Evolutionary conservation across 2,329 filamentous ascomycete species (phyloP), one percentile per base, ranked within the genome.

Genomic region (Aotearoamyces nothofagi): DNA sequence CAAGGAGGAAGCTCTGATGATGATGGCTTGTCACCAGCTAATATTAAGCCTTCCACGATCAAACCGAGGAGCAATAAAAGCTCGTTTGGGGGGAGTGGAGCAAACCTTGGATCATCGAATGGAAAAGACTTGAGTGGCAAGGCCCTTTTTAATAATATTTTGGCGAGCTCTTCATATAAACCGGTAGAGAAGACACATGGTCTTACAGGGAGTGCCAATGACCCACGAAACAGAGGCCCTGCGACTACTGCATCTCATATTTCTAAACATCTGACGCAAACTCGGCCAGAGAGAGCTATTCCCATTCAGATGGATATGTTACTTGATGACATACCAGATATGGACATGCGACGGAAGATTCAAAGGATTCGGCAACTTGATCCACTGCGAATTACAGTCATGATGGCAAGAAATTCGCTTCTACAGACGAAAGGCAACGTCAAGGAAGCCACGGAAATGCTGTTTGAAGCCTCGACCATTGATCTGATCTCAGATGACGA

Each of bases 1-100:
- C 63, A 64, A 23, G 72, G 72, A 22, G 76, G 71, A 12, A 69
- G 63, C 9, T 77, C 73, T 0, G 75, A 78, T 16, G 69, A 75
- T 32, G 61, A 69, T 23, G 46, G 49, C 11, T 49, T 58, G 22
- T 50, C 53, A 24, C 54, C 53, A 19, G 65, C 64, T 2, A 66
- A 75, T 37, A 74, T 80, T 38, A 67, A 65, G 34, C 66, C 69
- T 3, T 65, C 69, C 2, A 65, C 57, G 25, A 70, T 76, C 38
- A 55, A 55, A 20, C 28, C 42, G 2, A 39, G n/a, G n/a, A n/a
- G n/a, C n/a, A n/a, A n/a, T n/a, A n/a, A n/a, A n/a, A n/a, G n/a
- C n/a, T n/a, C n/a, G n/a, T n/a, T n/a, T n/a, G n/a, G n/a, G n/a
- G n/a, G n/a, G n/a, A n/a, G n/a, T n/a, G n/a, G n/a, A n/a, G n/a